These are phyloP conservation scores for Psilocybe azurescens DNA, from an alignment of 768 basidiomycete species.

Conservation along the genomic window DNA sequence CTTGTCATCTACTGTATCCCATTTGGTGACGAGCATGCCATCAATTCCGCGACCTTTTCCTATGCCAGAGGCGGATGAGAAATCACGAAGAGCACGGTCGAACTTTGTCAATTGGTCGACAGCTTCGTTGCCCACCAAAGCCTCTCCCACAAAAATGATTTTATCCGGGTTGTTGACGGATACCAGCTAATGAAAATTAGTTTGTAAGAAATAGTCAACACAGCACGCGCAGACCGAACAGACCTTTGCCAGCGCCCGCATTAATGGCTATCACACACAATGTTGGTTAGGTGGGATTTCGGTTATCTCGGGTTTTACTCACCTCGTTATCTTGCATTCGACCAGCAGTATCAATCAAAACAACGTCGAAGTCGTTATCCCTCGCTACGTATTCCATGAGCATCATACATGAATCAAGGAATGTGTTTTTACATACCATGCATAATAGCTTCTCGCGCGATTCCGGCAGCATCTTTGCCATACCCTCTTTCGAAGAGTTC, in stretches of 20 bases:
- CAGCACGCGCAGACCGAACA: not conserved
- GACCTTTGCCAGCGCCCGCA: constrained; percentile 97
- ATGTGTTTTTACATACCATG: constrained; percentile 62
- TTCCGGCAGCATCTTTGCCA: constrained; percentile 98
- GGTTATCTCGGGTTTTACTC: constrained; percentile 20
- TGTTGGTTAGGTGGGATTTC: not conserved
- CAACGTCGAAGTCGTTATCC: constrained; percentile 93
- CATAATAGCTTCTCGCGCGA: constrained; percentile 92
- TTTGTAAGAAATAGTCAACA: constrained; percentile 7
- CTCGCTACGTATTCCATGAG: constrained; percentile 55
- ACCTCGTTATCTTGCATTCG: constrained; percentile 99
- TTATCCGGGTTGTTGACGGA: constrained; percentile 95
- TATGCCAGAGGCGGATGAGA: constrained; percentile 73
- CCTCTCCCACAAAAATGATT: constrained; percentile 98
- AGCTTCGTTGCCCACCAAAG: constrained; percentile 97
- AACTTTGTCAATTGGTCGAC: constrained; percentile 98
- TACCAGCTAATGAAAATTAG: constrained; percentile 66
- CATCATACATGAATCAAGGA: constrained; percentile 1
- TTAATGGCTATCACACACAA: constrained; percentile 69
- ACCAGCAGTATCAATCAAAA: constrained; percentile 97
- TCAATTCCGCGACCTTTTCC: constrained; percentile 91
- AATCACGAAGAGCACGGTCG: constrained; percentile 91
- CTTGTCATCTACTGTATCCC: constrained; percentile 99
- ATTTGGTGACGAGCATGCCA: constrained; percentile 98
- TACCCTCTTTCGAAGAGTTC: constrained; percentile 97